phyloP scores from a whole-genome alignment of 139 green algal species.

The Nannochloris sp. region DNA sequence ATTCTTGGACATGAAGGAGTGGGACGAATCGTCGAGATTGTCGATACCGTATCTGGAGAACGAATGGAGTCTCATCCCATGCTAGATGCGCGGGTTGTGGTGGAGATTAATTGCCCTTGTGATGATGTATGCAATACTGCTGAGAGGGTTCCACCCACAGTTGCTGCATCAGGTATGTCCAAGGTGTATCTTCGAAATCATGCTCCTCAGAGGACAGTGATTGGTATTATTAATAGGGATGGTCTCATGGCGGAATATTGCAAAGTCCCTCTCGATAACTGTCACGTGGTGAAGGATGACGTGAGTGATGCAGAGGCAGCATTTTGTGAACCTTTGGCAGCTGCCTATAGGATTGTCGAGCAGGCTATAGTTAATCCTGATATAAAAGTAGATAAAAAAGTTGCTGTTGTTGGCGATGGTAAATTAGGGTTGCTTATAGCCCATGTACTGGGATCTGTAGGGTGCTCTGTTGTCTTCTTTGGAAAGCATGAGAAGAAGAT shows the following conservation, averaged over 20 bases:
- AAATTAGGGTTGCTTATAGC: constrained; percentile 39
- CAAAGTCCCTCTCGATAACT: constrained; percentile 44
- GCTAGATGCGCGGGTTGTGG: constrained; percentile 44
- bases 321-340: constrained; percentile 67
- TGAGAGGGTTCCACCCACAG: too few relatives aligned
- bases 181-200: constrained; percentile 53
- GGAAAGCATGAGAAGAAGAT: constrained; percentile 57
- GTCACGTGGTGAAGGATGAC: constrained; percentile 47
- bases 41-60: neutral
- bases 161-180: too few relatives aligned
- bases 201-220: constrained; percentile 38
- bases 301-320: constrained; percentile 46
- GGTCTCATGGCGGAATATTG: constrained; percentile 52
- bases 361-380: constrained; percentile 31
- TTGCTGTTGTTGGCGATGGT: constrained; percentile 55
- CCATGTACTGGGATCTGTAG: neutral
- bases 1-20: constrained; percentile 73
- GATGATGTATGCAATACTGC: neutral
- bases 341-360: constrained; percentile 58
- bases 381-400: neutral
- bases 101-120: constrained; percentile 64
- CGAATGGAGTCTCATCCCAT: neutral
- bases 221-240: constrained; percentile 67
- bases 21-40: constrained; percentile 27
- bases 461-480: constrained; percentile 27